Evolutionary conservation across 805 yeast species (phyloP), one percentile per base, ranked within the genome.

Genomic region (Hanseniaspora jakobsenii): DNA sequence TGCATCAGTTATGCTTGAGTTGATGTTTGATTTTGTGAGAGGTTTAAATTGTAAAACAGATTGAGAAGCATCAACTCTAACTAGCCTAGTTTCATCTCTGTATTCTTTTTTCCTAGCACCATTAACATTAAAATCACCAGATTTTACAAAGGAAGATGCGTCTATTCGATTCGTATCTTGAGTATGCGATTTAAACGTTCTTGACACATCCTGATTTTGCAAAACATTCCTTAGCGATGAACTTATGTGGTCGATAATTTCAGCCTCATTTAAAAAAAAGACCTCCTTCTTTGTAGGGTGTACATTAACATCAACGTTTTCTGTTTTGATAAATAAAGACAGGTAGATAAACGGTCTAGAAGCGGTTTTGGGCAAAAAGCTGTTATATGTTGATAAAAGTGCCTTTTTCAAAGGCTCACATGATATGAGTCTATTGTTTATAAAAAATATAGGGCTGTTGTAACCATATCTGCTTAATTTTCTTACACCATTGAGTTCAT

Each of bases 271-370:
- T 28, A 91, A 63, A 56, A 91, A 86, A 34, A 93, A 60, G 2
- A 91, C 96, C 54, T 89, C 96, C 48, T 89, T 70, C 53, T 91
- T 91, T 0, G 97, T 89, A 0, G 98, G 98, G 56, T 91, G 98
- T 12, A 91, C 78, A 57, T 91, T 91, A 13, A 91, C 97, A 58
- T 91, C 98, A 6, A 91, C 69, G 49, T 78, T 77, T 27, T 62
- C 63, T 1, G 95, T 82, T 18, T 69, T 65, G 2, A 91, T 74
- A 16, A 65, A 64, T n/a, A 91, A 57, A 38, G 82, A 69, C 42
- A 91, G 48, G 59, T 86, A 91, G 1, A 83, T 69, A 56, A 91
- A 91, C 0, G 94, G 80, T 51, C 70, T 74, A 35, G 67, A 67
- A 4, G 48, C 48, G 0, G 93, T 93, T 52, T 79, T 82, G 0